Evolutionary conservation across 495 filamentous ascomycete species (phyloP), one percentile per base, ranked within the genome.

Genomic region (Talaromyces thailandensis): DNA sequence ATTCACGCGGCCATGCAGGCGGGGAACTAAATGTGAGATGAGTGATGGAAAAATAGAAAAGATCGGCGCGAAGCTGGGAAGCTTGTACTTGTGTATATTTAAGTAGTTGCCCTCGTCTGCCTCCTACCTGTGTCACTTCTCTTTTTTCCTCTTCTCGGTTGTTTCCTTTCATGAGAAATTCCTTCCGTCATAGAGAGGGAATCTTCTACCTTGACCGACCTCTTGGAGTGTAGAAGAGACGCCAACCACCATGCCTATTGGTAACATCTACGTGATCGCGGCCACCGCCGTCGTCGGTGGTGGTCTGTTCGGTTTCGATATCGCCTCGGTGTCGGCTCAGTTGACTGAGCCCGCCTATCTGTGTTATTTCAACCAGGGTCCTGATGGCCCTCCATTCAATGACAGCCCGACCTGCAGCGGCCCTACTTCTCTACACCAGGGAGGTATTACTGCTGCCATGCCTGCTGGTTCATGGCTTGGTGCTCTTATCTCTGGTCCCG

Each of bases 291-390:
- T 93, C 67, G 79, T 89, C 60, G 91, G 91, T 63, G 91, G 90
- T 71, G 86, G 82, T 55, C 81, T 93, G 18, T 93, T 95, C 65
- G 89, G 89, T 61, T 92, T 92, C 66, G 90, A 91, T 76, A 90
- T 92, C 70, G 82, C 82, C 62, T 90, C 88, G n/a, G 88, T 92
- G 88, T 88, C 83, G 18, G 89, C 88, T 56, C 89, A 90, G 65
- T 86, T 88, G 71, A 77, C 76, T 26, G 83, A 83, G 2, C 71
- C 76, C 16, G 73, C 83, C 7, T 89, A 88, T 66, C 78, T 83
- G 26, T 86, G 85, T 66, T 86, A 86, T 71, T 90, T 88, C 73
- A 80, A 87, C 70, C 76, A 81, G 58, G 74, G 76, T 1, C 59
- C 59, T n/a, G 18, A 61, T 52, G 59, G 59, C 16, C 59, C 59